Conservation (phyloP, 192 early-diverging fungal species). For the Pecoramyces ruminantium region DNA sequence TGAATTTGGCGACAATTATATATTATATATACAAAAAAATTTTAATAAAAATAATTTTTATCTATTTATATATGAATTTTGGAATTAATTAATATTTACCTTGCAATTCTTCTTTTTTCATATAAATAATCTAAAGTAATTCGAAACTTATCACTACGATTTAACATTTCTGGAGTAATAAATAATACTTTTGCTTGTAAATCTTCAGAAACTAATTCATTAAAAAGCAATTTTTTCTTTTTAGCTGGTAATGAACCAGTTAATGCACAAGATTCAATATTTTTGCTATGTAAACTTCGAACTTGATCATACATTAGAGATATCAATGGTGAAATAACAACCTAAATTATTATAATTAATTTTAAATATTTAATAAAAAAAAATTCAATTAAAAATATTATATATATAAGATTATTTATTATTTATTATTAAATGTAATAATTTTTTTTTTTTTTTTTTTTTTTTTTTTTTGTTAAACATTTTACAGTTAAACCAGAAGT, state of each 20-base stretch:
- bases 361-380: too few relatives aligned
- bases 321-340: constrained; percentile 78
- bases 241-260: background rate
- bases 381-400: too few relatives aligned
- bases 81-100: background rate
- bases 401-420: background rate
- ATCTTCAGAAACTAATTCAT: background rate
- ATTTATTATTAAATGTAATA: too few relatives aligned
- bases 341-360: background rate
- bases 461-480: too few relatives aligned
- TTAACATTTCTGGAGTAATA: constrained; percentile 2
- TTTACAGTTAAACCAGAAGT: background rate
- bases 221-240: background rate
- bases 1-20: too few relatives aligned
- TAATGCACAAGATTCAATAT: background rate
- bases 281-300: constrained; percentile 27
- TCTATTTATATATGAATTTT: too few relatives aligned
- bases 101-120: background rate
- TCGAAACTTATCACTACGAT: background rate
- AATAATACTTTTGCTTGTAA: background rate
- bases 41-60: too few relatives aligned
- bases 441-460: too few relatives aligned
- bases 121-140: background rate
- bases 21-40: too few relatives aligned
- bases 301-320: constrained; percentile 97